Conservation (phyloP, 257 asterid genomes). For the Lycium barbarum region DNA sequence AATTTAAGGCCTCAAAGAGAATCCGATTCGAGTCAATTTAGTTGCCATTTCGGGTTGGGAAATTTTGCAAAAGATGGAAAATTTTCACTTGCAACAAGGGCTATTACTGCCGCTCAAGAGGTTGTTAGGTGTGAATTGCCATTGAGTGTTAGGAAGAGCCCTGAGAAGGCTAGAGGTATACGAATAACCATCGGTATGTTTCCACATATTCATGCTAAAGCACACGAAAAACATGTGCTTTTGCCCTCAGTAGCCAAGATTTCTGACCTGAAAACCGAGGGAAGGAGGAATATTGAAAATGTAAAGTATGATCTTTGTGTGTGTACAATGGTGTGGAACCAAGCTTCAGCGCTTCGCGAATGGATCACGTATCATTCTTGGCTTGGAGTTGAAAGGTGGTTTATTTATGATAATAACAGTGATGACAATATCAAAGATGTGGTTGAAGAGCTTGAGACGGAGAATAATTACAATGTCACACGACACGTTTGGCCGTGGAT, state of each 20-base stretch:
- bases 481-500: conserved; percentile 99
- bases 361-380: conserved; percentile 88
- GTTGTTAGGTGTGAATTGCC: conserved; percentile 86
- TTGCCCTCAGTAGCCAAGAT: conserved; percentile 89
- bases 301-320: conserved; percentile 73
- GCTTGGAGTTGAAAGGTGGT: conserved; percentile 96
- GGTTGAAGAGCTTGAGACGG: conserved; percentile 56
- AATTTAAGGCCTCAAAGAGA: conserved; percentile 71
- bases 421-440: conserved; percentile 68
- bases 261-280: conserved; percentile 32
- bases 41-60: conserved; percentile 78
- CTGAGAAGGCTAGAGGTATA: conserved; percentile 55
- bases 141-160: conserved; percentile 46
- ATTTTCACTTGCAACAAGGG: conserved; percentile 57
- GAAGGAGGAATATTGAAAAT: conserved; percentile 28
- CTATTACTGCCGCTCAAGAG: conserved; percentile 91
- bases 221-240: conserved; percentile 40
- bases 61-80: conserved; percentile 39
- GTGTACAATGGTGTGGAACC: conserved; percentile 99
- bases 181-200: conserved; percentile 66
- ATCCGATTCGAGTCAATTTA: conserved; percentile 70
- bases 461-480: conserved; percentile 60
- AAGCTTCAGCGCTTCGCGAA: conserved; percentile 75
- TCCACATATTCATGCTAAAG: conserved; percentile 39
- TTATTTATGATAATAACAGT: conserved; percentile 88